These are phyloP conservation scores for Decorospora gaudefroyi DNA, from an alignment of 2,329 filamentous ascomycete species.

Conservation along the genomic window DNA sequence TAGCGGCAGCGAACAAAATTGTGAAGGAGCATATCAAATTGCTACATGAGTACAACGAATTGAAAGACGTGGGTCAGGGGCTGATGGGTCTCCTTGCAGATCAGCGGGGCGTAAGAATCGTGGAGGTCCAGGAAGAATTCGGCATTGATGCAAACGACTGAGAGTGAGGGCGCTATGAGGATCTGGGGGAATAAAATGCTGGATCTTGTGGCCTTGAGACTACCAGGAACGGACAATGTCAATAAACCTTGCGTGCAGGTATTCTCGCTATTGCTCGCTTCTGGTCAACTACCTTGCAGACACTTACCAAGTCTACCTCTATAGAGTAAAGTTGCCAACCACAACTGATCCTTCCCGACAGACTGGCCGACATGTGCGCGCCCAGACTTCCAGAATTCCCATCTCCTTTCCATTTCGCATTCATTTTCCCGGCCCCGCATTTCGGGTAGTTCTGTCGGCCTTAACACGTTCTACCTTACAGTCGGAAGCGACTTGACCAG, in stretches of 20 bases:
- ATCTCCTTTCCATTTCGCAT: no score
- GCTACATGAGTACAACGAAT: conserved; percentile 71
- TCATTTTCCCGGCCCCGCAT: no score
- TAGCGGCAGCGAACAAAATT: conserved; percentile 55
- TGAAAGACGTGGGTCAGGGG: conserved; percentile 69
- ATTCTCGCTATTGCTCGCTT: no score
- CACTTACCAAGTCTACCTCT: no score
- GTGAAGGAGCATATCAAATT: conserved; percentile 67
- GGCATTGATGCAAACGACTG: conserved; percentile 52
- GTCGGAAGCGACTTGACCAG: no score
- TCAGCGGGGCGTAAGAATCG: conserved; percentile 60
- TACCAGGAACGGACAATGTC: neutral
- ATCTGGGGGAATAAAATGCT: neutral
- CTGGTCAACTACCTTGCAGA: no score
- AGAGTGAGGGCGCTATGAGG: neutral
- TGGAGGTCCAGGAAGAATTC: conserved; percentile 56
- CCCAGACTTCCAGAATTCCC: no score
- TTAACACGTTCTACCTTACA: no score
- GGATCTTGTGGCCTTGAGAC: neutral
- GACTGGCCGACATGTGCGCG: no score
- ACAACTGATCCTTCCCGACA: no score
- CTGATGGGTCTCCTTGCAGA: conserved; percentile 71
- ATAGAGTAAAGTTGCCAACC: no score
- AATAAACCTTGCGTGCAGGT: conserved; percentile 7
- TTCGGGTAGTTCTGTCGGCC: no score